Evolutionary conservation across 352 stramenopile genomes (phyloP).

Genomic region (Globisporangium cylindrosporum): DNA sequence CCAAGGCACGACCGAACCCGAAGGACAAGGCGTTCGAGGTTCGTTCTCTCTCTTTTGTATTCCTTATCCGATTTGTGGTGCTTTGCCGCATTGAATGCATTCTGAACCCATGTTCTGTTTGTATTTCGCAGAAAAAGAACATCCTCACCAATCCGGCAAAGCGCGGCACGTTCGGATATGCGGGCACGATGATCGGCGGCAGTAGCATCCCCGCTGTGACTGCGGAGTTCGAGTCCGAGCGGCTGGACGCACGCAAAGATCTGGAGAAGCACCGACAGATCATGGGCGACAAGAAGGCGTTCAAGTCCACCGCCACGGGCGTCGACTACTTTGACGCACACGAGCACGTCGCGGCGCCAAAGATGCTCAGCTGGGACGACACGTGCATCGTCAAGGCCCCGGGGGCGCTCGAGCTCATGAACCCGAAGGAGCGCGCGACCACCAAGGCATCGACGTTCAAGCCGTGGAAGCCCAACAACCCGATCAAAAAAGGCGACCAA

Average conservation of each 20-base stretch:
- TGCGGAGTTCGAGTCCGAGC: constrained; percentile 66
- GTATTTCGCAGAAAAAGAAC: constrained; percentile 45
- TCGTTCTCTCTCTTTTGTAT: neutral
- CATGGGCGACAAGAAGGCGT: constrained; percentile 67
- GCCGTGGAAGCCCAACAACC: constrained; percentile 66
- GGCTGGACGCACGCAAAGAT: constrained; percentile 26
- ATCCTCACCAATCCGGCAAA: constrained; percentile 57
- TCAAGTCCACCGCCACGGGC: constrained; percentile 63
- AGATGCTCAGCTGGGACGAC: constrained; percentile 66
- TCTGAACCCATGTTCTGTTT: neutral
- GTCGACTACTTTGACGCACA: constrained; percentile 76
- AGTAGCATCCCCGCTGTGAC: constrained; percentile 36
- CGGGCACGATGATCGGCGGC: constrained; percentile 63
- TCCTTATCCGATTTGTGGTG: too few species aligned
- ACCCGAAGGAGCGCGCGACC: constrained; percentile 63
- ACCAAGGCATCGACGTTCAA: constrained; percentile 55
- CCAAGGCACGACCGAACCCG: constrained; percentile 32
- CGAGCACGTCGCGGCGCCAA: constrained; percentile 62
- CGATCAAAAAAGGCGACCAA: constrained; percentile 57
- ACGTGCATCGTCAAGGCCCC: constrained; percentile 55
- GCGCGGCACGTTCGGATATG: constrained; percentile 74
- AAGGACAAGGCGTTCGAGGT: constrained; percentile 63
- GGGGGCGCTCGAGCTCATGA: constrained; percentile 62
- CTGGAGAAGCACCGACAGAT: constrained; percentile 42
- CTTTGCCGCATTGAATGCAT: too few species aligned